A percentile compares a stretch with the other conserved stretches of the same genome.
Evolutionary conservation across 257 asterid genomes (phyloP).

Genomic region (Solanum rostratum): DNA sequence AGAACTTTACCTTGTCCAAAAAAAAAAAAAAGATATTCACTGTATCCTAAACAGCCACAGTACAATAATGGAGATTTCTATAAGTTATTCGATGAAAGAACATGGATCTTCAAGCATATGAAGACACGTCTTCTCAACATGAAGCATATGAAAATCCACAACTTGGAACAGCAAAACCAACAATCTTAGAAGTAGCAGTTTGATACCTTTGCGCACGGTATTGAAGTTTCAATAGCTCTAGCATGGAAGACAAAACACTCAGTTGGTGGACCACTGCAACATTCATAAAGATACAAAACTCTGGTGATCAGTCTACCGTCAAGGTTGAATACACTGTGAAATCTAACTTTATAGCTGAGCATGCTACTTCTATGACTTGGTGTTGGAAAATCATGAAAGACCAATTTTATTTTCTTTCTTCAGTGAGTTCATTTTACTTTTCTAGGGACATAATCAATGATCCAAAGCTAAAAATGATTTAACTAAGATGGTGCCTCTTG

Average conservation of each 20-base stretch:
- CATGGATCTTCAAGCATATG: background rate
- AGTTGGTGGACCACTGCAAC: slow-evolving; percentile 91
- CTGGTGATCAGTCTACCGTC: background rate
- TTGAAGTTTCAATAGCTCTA: slow-evolving; percentile 67
- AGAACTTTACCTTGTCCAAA: background rate
- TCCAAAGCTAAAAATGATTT: background rate
- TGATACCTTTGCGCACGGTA: slow-evolving; percentile 55
- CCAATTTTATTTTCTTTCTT: background rate
- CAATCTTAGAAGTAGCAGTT: background rate
- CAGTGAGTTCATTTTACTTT: background rate
- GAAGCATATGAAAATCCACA: background rate
- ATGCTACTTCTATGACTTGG: background rate
- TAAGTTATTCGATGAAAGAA: background rate
- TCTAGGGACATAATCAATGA: background rate
- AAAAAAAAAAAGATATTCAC: background rate
- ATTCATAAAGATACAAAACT: slow-evolving; percentile 3
- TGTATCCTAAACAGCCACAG: background rate
- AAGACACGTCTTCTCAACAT: background rate
- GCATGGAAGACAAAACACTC: slow-evolving; percentile 89
- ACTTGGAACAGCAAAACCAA: background rate
- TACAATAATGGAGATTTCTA: background rate
- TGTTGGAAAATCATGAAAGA: background rate
- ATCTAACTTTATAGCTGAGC: background rate
- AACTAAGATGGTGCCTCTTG: background rate
- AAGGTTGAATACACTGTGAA: background rate